A percentile compares a stretch with the other conserved stretches of the same genome.
Evolutionary conservation across 768 basidiomycete species (phyloP).

Genomic region (Boletales sp.): DNA sequence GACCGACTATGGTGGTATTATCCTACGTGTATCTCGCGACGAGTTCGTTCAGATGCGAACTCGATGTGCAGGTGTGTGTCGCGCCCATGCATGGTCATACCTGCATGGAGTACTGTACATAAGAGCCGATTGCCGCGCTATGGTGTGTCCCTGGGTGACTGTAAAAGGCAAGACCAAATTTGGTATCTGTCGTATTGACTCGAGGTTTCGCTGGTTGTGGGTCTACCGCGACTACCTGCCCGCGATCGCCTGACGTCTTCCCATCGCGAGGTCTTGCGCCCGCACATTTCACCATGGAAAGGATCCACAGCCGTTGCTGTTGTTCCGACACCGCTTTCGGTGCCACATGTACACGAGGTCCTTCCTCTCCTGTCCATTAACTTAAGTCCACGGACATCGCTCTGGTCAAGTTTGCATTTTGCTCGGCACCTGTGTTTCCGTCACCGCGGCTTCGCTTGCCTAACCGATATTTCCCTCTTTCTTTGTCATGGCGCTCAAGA

Average conservation of each 20-base stretch:
- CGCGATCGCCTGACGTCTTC: conserved; percentile 15
- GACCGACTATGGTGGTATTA: no score
- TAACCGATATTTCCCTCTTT: conserved; percentile 33
- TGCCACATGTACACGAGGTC: conserved; percentile 34
- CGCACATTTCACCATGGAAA: conserved; percentile 11
- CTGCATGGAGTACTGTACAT: conserved; percentile 21
- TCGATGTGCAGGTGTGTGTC: no score
- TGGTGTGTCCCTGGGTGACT: conserved; percentile 23
- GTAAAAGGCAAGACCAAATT: conserved; percentile 24
- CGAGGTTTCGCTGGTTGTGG: neutral
- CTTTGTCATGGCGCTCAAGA: conserved; percentile 28
- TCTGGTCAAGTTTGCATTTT: conserved; percentile 24
- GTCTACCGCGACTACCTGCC: conserved; percentile 5
- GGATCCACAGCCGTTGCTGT: conserved; percentile 18
- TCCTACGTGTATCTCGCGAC: no score
- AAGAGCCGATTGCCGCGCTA: conserved; percentile 29
- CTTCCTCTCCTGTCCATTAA: conserved; percentile 35
- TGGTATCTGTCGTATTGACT: conserved; percentile 17
- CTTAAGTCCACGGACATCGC: conserved; percentile 39
- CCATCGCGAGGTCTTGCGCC: conserved; percentile 2
- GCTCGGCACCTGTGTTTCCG: conserved; percentile 34
- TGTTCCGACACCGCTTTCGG: conserved; percentile 29
- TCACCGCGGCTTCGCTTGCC: conserved; percentile 37
- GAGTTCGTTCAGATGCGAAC: no score
- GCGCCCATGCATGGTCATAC: no score